Percentiles rank a stretch among this genome's conserved stretches.
Evolutionary conservation across 148 eudicot species (phyloP).

Genomic region (Vaccinium myrtillus): DNA sequence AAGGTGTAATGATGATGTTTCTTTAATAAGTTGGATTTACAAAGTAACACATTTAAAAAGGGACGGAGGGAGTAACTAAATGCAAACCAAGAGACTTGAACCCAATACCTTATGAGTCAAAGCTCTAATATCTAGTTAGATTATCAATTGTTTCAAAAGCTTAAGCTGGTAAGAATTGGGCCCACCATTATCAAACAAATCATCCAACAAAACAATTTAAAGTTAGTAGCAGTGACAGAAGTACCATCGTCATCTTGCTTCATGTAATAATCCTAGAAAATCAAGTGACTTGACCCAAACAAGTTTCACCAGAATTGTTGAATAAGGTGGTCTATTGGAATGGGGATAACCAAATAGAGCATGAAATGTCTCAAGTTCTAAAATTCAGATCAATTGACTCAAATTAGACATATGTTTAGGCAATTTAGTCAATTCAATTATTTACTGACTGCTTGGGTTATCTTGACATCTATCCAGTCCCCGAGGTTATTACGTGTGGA

Average conservation of each 20-base stretch:
- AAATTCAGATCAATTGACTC: not conserved
- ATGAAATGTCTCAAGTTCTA: not conserved
- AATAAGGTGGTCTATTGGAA: not conserved
- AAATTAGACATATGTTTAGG: not conserved
- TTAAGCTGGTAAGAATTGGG: not conserved
- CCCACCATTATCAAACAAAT: not conserved
- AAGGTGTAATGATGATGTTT: too few relatives aligned
- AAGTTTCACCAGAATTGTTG: not conserved
- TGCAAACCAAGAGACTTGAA: not conserved
- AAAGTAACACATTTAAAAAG: too few relatives aligned
- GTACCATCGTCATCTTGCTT: not conserved
- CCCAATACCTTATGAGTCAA: not conserved
- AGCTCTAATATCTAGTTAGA: not conserved
- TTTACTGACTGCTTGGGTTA: not conserved
- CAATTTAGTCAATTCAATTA: not conserved
- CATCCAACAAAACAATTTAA: not conserved
- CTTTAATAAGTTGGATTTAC: too few relatives aligned
- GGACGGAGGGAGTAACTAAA: too few relatives aligned
- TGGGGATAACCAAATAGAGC: not conserved
- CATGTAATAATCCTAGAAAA: not conserved
- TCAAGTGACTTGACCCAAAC: not conserved
- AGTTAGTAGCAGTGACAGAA: not conserved
- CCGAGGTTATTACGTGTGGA: not conserved
- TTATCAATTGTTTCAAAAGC: not conserved
- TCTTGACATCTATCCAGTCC: not conserved